Percentiles rank a stretch among this genome's conserved stretches.
phyloP scores from a whole-genome alignment of 2,329 filamentous ascomycete genomes.

The Monosporascus cannonballus region DNA sequence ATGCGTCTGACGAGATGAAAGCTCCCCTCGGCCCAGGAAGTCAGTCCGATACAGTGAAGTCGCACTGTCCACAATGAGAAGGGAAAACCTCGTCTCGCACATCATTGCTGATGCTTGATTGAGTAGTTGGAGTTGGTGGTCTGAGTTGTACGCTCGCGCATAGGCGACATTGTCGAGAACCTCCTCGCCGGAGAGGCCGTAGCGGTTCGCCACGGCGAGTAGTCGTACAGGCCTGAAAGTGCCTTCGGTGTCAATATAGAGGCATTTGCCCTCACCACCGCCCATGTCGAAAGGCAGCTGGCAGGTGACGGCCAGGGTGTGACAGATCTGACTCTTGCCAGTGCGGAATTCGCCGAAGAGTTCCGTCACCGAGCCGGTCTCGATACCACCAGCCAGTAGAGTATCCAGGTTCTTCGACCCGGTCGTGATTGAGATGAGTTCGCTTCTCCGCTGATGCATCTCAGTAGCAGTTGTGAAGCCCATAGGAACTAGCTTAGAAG shows the following conservation, averaged over 20 bases:
- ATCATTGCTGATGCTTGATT: conserved; percentile 98
- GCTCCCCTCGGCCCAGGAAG: conserved; percentile 91
- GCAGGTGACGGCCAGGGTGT: conserved; percentile 96
- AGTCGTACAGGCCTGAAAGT: conserved; percentile 91
- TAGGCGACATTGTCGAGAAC: conserved; percentile 98
- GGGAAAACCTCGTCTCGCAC: conserved; percentile 96
- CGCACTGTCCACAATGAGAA: conserved; percentile 92
- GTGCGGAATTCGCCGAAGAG: conserved; percentile 97
- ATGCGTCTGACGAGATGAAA: conserved; percentile 88
- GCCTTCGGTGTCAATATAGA: conserved; percentile 98
- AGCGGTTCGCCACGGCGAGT: conserved; percentile 87
- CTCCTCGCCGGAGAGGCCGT: conserved; percentile 91
- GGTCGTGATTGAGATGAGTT: conserved; percentile 96
- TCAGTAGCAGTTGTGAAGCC: conserved; percentile 98
- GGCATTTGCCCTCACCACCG: conserved; percentile 93
- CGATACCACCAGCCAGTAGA: conserved; percentile 85
- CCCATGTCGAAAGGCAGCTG: conserved; percentile 99
- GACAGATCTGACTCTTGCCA: conserved; percentile 97
- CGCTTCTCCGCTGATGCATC: conserved; percentile 95
- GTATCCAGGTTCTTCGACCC: conserved; percentile 97
- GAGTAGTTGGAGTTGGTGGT: conserved; percentile 91
- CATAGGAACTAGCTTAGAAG: conserved; percentile 95
- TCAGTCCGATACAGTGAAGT: conserved; percentile 95
- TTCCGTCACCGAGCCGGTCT: conserved; percentile 96
- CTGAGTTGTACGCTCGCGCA: conserved; percentile 95